These are phyloP conservation scores for Sordaria brevicollis DNA, from an alignment of 495 filamentous ascomycete genomes.

Conservation along the genomic window DNA sequence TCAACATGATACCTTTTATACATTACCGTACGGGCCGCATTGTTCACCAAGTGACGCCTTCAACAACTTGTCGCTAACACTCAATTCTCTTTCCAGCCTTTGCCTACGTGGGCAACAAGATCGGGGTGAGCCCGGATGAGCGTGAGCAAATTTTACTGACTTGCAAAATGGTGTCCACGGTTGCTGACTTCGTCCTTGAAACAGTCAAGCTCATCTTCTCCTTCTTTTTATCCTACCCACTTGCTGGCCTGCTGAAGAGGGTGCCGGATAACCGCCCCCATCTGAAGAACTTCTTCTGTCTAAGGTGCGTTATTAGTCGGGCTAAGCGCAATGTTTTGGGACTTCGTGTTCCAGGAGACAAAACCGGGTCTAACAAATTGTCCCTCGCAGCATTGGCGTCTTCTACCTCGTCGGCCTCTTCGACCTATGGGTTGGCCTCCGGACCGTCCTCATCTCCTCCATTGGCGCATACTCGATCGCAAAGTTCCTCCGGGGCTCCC, in stretches of 20 bases:
- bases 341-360: neutral
- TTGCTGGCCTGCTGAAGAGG: constrained; percentile 81
- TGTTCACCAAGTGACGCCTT: neutral
- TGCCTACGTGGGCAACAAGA: constrained; percentile 46
- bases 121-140: constrained; percentile 81
- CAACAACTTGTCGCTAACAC: constrained; percentile 12
- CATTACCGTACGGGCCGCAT: constrained; percentile 52
- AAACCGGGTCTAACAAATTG: neutral
- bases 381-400: constrained; percentile 46
- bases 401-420: constrained; percentile 96
- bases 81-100: constrained; percentile 52
- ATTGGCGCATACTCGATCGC: constrained; percentile 75
- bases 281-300: constrained; percentile 83
- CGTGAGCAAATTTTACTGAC: constrained; percentile 36
- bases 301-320: constrained; percentile 41
- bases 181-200: constrained; percentile 10
- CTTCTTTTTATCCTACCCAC: constrained; percentile 86
- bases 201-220: constrained; percentile 88
- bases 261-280: constrained; percentile 77
- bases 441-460: constrained; percentile 69
- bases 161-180: neutral
- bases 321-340: neutral
- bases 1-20: constrained; percentile 76
- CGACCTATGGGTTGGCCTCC: constrained; percentile 80
- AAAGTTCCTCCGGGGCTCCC: constrained; percentile 66